These are phyloP conservation scores for Fonsecaea multimorphosa DNA, from an alignment of 2,329 filamentous ascomycete genomes.

Conservation along the genomic window DNA sequence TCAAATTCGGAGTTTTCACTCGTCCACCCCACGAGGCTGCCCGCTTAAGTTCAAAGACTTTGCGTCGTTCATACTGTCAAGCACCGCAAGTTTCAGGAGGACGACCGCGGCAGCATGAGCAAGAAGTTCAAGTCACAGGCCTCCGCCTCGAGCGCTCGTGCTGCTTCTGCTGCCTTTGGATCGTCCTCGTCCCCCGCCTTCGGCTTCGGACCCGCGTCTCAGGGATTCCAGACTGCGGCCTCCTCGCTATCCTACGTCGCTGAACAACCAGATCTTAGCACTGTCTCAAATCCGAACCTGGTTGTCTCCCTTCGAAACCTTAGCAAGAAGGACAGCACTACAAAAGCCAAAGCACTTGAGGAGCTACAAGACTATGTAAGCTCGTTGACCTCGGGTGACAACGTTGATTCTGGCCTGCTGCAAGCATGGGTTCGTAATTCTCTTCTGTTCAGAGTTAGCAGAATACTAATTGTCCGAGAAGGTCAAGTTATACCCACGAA, in stretches of 20 bases:
- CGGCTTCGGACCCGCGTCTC: constrained; percentile 50
- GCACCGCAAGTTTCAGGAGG: constrained; percentile 12
- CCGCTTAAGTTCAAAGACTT: not conserved
- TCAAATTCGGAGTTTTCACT: constrained; percentile 5
- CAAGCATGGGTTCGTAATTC: constrained; percentile 77
- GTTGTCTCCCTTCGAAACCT: constrained; percentile 93
- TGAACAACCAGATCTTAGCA: constrained; percentile 80
- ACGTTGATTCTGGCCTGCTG: constrained; percentile 73
- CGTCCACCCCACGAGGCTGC: constrained; percentile 2
- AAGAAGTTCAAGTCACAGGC: constrained; percentile 69
- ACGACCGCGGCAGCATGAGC: constrained; percentile 54
- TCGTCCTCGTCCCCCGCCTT: constrained; percentile 42
- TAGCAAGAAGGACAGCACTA: constrained; percentile 89
- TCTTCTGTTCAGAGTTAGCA: constrained; percentile 20
- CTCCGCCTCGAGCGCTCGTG: constrained; percentile 68
- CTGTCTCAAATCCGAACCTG: constrained; percentile 78
- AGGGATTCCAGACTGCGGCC: constrained; percentile 48
- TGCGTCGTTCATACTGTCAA: not conserved
- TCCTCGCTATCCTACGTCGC: constrained; percentile 79
- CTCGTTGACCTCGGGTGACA: constrained; percentile 47
- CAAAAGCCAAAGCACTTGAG: constrained; percentile 87
- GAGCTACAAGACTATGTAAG: constrained; percentile 73
- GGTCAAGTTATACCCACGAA: constrained; percentile 84
- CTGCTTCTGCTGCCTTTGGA: constrained; percentile 56
- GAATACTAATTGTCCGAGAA: constrained; percentile 51